Conservation (phyloP, 352 stramenopile genomes). For the Pythium angustatum region DNA sequence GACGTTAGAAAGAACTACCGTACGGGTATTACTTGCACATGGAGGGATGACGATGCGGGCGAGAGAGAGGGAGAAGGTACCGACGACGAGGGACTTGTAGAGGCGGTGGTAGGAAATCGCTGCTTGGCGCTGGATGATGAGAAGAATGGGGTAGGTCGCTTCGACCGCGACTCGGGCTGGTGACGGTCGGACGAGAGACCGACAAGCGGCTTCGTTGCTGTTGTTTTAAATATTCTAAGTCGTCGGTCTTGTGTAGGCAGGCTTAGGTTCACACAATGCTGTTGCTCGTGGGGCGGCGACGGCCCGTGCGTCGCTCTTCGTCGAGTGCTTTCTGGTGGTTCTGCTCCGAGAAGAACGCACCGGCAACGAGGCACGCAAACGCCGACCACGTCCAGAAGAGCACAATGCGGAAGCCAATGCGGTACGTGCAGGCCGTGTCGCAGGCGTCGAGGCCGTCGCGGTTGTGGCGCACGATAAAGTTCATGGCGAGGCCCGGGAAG, state of each 20-base stretch:
- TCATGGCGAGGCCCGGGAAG: slow-evolving; percentile 81
- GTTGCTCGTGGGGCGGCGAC: slow-evolving; percentile 21
- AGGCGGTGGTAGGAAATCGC: too few species aligned
- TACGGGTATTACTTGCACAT: neutral
- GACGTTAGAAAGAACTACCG: too few species aligned
- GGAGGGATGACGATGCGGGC: too few species aligned
- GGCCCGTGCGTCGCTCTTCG: slow-evolving; percentile 27
- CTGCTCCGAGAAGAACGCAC: slow-evolving; percentile 38
- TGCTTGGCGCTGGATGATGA: too few species aligned
- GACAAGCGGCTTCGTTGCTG: neutral
- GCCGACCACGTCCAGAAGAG: slow-evolving; percentile 71
- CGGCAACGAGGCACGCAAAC: slow-evolving; percentile 67
- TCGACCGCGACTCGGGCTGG: neutral
- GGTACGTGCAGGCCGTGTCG: slow-evolving; percentile 78
- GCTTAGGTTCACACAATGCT: slow-evolving; percentile 29
- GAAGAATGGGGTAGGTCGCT: neutral
- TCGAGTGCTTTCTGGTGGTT: slow-evolving; percentile 28
- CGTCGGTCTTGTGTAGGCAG: neutral
- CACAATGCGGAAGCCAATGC: slow-evolving; percentile 82
- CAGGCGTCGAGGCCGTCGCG: slow-evolving; percentile 40
- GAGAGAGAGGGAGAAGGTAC: too few species aligned
- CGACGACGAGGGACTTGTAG: too few species aligned
- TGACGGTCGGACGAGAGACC: neutral
- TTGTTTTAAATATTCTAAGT: slow-evolving; percentile 13
- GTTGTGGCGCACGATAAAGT: slow-evolving; percentile 63